Evolutionary conservation across 2,329 filamentous ascomycete genomes (phyloP).

Genomic region (Alternaria incomplexa): DNA sequence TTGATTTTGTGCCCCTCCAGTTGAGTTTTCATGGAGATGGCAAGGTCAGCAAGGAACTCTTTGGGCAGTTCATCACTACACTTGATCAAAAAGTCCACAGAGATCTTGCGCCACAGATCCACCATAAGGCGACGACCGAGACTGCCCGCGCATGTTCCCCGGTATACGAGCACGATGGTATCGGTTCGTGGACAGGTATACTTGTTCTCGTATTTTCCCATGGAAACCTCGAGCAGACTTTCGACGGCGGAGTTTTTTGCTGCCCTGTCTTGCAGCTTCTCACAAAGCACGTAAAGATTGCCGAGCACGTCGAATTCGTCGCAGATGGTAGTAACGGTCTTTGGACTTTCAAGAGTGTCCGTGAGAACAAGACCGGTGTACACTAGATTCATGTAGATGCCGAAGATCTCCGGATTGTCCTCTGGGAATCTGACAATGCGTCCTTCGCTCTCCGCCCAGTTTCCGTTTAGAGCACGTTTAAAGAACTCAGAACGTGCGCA

Average conservation of each 20-base stretch:
- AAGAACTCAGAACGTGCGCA: neutral
- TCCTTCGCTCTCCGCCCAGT: neutral
- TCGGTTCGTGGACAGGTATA: too few species aligned
- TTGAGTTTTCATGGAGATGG: neutral
- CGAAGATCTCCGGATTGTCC: neutral
- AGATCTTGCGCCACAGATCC: fast-evolving
- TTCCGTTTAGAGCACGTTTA: neutral
- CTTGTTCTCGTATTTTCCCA: too few species aligned
- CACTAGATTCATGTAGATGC: neutral
- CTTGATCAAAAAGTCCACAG: fast-evolving
- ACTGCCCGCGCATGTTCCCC: neutral
- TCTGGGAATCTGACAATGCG: neutral
- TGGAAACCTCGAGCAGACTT: neutral
- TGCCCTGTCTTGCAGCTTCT: neutral
- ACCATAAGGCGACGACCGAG: neutral
- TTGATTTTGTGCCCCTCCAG: too few species aligned
- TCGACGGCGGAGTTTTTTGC: neutral
- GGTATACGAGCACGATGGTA: neutral
- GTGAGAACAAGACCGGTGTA: neutral
- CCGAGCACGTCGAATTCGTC: neutral
- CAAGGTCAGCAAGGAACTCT: neutral
- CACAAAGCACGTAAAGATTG: neutral
- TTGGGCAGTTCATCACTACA: neutral
- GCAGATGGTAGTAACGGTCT: too few species aligned
- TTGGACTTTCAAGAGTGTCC: neutral